Conservation (phyloP, 2,329 filamentous ascomycete species). For the Hypoxylon sp. region DNA sequence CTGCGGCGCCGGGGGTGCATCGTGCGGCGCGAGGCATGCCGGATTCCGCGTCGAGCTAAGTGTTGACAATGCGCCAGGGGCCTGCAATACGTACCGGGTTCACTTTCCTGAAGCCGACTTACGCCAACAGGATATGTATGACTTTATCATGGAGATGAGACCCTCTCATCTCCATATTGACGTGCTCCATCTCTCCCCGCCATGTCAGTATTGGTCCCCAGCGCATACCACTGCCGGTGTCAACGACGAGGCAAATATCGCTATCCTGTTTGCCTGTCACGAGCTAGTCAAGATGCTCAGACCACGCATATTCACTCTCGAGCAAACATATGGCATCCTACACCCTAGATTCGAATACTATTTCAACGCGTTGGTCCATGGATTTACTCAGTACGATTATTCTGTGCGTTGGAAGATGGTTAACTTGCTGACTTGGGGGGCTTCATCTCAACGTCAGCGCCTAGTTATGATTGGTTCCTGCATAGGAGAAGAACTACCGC, state of each 20-base stretch:
- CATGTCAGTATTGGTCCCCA: slow-evolving; percentile 82
- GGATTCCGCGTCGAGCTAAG: slow-evolving; percentile 73
- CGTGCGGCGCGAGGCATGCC: slow-evolving; percentile 64
- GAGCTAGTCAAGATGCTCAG: slow-evolving; percentile 70
- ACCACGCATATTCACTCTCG: slow-evolving; percentile 81
- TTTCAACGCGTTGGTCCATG: slow-evolving; percentile 73
- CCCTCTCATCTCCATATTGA: slow-evolving; percentile 67
- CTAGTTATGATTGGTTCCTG: slow-evolving; percentile 72
- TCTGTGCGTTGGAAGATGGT: slow-evolving; percentile 79
- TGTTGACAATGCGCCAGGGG: slow-evolving; percentile 73
- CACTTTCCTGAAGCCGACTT: slow-evolving; percentile 72
- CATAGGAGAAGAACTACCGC: slow-evolving; percentile 78
- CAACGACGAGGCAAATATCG: slow-evolving; percentile 78
- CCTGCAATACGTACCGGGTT: slow-evolving; percentile 69
- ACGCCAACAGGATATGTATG: slow-evolving; percentile 62
- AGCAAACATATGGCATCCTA: slow-evolving; percentile 81
- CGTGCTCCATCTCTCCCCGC: slow-evolving; percentile 81
- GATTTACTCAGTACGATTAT: slow-evolving; percentile 76
- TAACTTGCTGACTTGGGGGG: slow-evolving; percentile 65
- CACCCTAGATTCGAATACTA: slow-evolving; percentile 66
- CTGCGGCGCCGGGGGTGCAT: slow-evolving; percentile 73
- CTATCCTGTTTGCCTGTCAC: slow-evolving; percentile 68
- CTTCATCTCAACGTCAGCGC: slow-evolving; percentile 65
- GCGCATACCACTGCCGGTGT: slow-evolving; percentile 74
- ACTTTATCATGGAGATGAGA: slow-evolving; percentile 61